Conservation (phyloP, 78 protist genomes). For the Dictyostelium firmibasis region DNA sequence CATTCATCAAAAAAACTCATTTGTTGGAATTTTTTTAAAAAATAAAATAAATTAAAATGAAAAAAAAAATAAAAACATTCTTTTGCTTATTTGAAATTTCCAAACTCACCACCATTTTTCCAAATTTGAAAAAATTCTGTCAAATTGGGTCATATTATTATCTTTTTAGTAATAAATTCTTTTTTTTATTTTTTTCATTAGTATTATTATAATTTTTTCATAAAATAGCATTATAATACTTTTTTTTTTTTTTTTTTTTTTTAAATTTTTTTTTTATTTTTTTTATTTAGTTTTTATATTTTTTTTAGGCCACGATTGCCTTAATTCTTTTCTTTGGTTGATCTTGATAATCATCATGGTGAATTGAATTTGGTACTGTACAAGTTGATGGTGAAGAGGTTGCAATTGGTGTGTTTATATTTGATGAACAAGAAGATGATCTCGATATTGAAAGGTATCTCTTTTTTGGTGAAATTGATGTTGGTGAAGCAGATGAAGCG, state of each 20-base stretch:
- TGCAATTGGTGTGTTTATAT: neutral
- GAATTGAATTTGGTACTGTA: conserved; percentile 31
- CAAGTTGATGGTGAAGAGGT: neutral
- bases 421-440: neutral
- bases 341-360: conserved; percentile 8
- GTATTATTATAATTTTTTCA: no score
- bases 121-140: no score
- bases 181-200: no score
- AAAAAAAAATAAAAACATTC: no score
- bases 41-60: no score
- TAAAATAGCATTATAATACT: no score
- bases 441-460: conserved; percentile 23
- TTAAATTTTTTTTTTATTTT: neutral
- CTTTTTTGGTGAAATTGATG: conserved; percentile 17
- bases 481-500: neutral
- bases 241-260: neutral
- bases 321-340: neutral
- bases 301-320: neutral
- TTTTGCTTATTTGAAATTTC: no score
- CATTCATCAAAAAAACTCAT: no score
- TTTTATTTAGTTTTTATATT: neutral
- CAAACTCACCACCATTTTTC: no score
- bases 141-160: no score
- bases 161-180: no score
- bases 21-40: no score